Base-by-base conservation (phyloP, 2,329 filamentous ascomycete species). In the Verticillium klebahnii region DNA sequence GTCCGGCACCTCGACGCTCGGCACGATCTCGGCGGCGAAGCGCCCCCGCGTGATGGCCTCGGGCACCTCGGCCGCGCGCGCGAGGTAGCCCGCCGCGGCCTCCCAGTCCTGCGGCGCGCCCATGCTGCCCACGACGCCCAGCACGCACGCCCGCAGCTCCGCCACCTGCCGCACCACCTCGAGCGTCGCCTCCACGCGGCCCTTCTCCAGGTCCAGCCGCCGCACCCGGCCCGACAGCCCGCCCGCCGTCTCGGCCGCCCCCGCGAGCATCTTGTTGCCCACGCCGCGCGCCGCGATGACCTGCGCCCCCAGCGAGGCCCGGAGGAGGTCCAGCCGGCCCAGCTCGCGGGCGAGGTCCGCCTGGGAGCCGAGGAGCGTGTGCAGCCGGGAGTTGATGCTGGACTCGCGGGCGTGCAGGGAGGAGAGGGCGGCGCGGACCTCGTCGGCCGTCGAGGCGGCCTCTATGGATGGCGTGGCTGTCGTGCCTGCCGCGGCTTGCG, bases 31-130 rank as follows among this genome's bases (percentile, higher is more conserved):
- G 39, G 93, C 90, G 0, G 95, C 94, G 72, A 99, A 99, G 17
- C 87, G 85, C 31, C 95, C 92, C 67, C 90, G 85, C 58, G 93
- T 83, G 58, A 99, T 94, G 1, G 89, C 82, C 58, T 88, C 83
- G 0, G 94, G 93, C 14, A 99, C 88, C 67, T 90, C 88, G 63
- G 88, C 88, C 7, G 95, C 93, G 55, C 94, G 86, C 65, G 90
- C 87, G 62, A 99, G 84, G 74, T 98, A 98, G 56, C 85, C 90
- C 2, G 95, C 95, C 3, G 95, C 95, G 3, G 92, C 95, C 76
- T 99, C 95, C 95, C 95, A 99, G 78, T 99, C 95, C 75, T 99
- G 95, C 52, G 95, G 92, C 5, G 93, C 94, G 37, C 94, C 95
- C 95, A 99, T 99, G 63, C 91, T 96, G 19, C 93, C 95, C 31